Percentiles rank a stretch among this genome's conserved stretches.
Conservation (phyloP, 75 land plant species). For the Picea glauca region DNA sequence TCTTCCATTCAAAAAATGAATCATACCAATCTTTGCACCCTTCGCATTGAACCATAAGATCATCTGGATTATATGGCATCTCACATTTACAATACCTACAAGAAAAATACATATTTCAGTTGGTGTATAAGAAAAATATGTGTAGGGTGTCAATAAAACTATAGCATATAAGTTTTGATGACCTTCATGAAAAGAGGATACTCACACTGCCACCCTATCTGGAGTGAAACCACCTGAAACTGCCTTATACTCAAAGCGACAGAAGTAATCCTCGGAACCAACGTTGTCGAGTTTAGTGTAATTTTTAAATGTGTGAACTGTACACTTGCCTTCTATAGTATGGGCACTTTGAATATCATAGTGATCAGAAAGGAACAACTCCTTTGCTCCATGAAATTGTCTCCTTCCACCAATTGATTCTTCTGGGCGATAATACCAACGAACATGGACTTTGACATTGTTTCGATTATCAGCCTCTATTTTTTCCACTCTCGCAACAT, state of each 20-base stretch:
- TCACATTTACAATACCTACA: constrained; percentile 53
- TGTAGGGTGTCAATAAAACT: not conserved
- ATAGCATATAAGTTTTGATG: not conserved
- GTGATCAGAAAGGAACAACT: constrained; percentile 31
- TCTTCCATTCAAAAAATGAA: not conserved
- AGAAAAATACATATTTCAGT: not conserved
- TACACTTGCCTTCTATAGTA: constrained; percentile 39
- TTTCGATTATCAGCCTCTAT: constrained; percentile 36
- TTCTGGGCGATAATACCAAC: constrained; percentile 49
- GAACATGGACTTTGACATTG: constrained; percentile 33
- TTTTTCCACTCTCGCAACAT: constrained; percentile 45
- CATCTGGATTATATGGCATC: constrained; percentile 60
- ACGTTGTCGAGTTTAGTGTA: constrained; percentile 34
- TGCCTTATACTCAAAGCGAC: constrained; percentile 35
- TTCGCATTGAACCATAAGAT: constrained; percentile 51
- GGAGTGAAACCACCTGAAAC: constrained; percentile 36
- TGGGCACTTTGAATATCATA: constrained; percentile 35
- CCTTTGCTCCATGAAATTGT: constrained; percentile 36
- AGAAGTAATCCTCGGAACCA: constrained; percentile 31
- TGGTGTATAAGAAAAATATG: not conserved
- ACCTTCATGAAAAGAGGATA: constrained; percentile 3
- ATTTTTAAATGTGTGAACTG: constrained; percentile 35
- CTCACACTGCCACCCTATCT: constrained; percentile 40
- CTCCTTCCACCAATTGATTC: constrained; percentile 38
- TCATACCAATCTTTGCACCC: constrained; percentile 45